Base-by-base conservation (phyloP, 2,329 filamentous ascomycete genomes). In the Akanthomyces dipterigenus region DNA sequence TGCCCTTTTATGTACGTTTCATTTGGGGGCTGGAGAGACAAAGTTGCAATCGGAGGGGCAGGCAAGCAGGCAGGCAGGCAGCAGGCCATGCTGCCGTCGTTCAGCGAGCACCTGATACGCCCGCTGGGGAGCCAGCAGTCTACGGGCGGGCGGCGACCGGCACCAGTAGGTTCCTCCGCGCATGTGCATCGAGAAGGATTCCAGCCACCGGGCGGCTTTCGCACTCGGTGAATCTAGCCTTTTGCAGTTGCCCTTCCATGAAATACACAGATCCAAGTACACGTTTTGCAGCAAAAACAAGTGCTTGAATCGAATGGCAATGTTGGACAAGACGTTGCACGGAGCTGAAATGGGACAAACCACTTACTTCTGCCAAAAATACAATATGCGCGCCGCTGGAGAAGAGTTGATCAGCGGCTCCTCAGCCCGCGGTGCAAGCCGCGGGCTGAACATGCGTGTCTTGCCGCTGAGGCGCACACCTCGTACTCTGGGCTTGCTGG, bases 191-290 rank as follows among this genome's bases (percentile, higher is more conserved):
- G 28, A 49, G 55, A 48, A 57, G 55, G 55, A 48, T 57, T 40
- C 31, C 42, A 57, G 43, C 55, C 55, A 57, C 55, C 28, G 40
- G 34, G 34, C 51, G 51, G 51, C 51, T 55, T 55, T 55, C 51
- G 51, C 51, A 40, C 12, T n/a, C 26, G 50, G 50, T 53, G 50
- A 53, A 24, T 40, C 34, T 53, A 53, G 34, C 34, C 34, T 5
- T 22, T 18, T 40, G 26, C 6, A 28, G 34, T 36, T 9, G 5
- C 3, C 9, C 12, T 11, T 36, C 34, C 12, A 36, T 36, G 6
- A 12, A 36, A 11, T 3, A 36, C 8, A 31, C 28, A 49, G n/a
- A n/a, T n/a, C n/a, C n/a, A n/a, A n/a, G n/a, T n/a, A n/a, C n/a
- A n/a, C n/a, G n/a, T n/a, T n/a, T n/a, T n/a, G n/a, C n/a, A n/a